phyloP scores from a whole-genome alignment of 2,329 filamentous ascomycete genomes.

The Aspergillus felis region DNA sequence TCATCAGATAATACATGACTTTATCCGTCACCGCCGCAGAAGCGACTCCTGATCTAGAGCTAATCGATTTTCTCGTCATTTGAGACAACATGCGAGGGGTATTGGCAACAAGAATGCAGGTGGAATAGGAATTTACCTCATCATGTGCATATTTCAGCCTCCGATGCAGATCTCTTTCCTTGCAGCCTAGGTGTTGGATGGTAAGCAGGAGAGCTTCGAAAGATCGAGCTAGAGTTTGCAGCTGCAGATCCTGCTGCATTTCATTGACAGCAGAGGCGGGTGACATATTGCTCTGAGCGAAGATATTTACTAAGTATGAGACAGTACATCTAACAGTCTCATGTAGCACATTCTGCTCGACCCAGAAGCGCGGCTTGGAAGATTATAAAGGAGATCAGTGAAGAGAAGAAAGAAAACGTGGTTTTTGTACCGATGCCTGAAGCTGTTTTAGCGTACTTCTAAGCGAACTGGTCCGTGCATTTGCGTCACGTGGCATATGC shows the following conservation, averaged over 20 bases:
- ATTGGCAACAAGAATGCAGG: constrained; percentile 1
- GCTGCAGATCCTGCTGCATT: constrained; percentile 31
- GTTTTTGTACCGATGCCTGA: constrained; percentile 6
- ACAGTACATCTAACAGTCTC: constrained; percentile 19
- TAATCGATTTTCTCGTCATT: constrained; percentile 58
- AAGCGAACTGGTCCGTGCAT: constrained; percentile 36
- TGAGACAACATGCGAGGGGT: constrained; percentile 23
- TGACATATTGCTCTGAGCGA: constrained; percentile 26
- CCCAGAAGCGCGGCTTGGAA: constrained; percentile 22
- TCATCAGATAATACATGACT: constrained; percentile 52
- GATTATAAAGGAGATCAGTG: constrained; percentile 15
- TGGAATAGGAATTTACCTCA: constrained; percentile 32
- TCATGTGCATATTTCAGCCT: constrained; percentile 37
- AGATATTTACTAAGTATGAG: constrained; percentile 20
- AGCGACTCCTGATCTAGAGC: constrained; percentile 80
- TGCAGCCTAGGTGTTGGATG: constrained; percentile 35
- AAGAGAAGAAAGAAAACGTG: constrained; percentile 18
- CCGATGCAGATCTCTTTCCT: constrained; percentile 36
- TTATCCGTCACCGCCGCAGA: constrained; percentile 60
- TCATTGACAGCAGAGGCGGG: constrained; percentile 27
- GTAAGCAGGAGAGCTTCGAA: constrained; percentile 43
- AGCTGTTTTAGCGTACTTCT: constrained; percentile 19
- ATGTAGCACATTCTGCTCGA: constrained; percentile 19
- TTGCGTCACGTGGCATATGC: constrained; percentile 21
- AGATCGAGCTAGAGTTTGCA: constrained; percentile 36